Evolutionary conservation across 78 protist genomes (phyloP), one percentile per base, ranked within the genome.

Genomic region (Speleostelium caveatum): DNA sequence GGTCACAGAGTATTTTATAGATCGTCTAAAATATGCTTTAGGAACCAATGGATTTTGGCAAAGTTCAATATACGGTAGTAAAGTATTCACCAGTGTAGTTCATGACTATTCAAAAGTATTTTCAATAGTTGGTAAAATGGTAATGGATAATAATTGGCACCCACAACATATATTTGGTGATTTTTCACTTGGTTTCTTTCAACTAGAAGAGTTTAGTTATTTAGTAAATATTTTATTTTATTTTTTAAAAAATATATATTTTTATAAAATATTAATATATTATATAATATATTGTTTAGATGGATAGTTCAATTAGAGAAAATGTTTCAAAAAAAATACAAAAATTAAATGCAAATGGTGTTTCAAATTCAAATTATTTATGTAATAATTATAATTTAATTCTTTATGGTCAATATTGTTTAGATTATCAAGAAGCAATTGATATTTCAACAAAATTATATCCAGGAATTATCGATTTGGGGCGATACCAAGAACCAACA

Each of bases 1-100:
- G 2, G 91, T 83, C 28, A 22, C 72, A 68, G 45, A 59, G 24
- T 12, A 16, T n/a, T 69, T 69, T 22, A 32, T 83, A 12, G 24
- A 67, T 58, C 24, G 32, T 0, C 42, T 71, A 17, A 41, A 30
- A 41, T 41, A 2, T n/a, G 79, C 71, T 24, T 42, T 83, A 22
- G 91, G 91, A 38, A 32, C 91, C 67, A 83, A 83, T 41, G 91
- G 91, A 22, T 83, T 71, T 51, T 73, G 79, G 39, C 74, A 83
- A 21, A 49, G 58, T 10, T 30, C 28, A 4, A 83, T 67, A 6
- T 60, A 65, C 17, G 91, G 91, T 60, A 61, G 30, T 33, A 30
- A 30, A n/a, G 67, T 83, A 30, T 1, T 83, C 51, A 77, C 67
- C 39, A 55, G 71, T 4, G 66, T 69, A 10, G 91, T 83, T 21